Conservation (phyloP, 176 grass and related monocot species). For the Oryza glumipatula region DNA sequence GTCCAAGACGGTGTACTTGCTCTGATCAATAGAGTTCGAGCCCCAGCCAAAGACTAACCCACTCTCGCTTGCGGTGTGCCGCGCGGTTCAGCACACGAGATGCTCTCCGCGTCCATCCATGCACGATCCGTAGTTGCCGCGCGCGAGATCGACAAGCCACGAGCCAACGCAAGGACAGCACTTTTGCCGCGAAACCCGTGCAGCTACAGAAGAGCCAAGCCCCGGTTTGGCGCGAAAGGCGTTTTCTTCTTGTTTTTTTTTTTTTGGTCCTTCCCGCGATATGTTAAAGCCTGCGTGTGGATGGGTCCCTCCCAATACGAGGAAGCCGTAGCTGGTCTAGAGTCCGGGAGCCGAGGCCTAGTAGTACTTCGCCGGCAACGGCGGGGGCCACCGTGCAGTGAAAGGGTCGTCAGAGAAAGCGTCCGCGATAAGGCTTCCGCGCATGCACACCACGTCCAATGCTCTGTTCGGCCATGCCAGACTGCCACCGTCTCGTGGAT, state of each 20-base stretch:
- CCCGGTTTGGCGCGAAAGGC: background rate
- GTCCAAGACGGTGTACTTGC: background rate
- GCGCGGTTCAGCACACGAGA: background rate
- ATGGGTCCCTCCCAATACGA: constrained; percentile 17
- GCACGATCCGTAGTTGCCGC: background rate
- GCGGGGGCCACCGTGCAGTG: background rate
- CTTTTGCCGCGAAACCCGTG: background rate
- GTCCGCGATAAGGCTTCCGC: background rate
- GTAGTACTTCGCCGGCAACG: background rate
- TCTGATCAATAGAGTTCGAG: background rate
- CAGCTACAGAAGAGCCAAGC: background rate
- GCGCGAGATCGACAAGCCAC: background rate
- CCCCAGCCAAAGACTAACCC: background rate
- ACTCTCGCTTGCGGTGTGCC: too few species aligned
- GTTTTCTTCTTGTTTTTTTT: background rate
- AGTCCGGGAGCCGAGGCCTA: too few species aligned
- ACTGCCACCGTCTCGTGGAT: background rate
- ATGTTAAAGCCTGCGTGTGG: background rate
- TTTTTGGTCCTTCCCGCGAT: background rate
- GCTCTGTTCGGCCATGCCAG: background rate
- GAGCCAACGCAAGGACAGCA: background rate
- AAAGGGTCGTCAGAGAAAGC: background rate
- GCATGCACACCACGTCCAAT: constrained; percentile 36
- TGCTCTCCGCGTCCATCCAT: too few species aligned
- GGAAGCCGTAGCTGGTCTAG: background rate